These are phyloP conservation scores for Vitis amurensis DNA, from an alignment of 164 flowering plant genomes.

Conservation along the genomic window DNA sequence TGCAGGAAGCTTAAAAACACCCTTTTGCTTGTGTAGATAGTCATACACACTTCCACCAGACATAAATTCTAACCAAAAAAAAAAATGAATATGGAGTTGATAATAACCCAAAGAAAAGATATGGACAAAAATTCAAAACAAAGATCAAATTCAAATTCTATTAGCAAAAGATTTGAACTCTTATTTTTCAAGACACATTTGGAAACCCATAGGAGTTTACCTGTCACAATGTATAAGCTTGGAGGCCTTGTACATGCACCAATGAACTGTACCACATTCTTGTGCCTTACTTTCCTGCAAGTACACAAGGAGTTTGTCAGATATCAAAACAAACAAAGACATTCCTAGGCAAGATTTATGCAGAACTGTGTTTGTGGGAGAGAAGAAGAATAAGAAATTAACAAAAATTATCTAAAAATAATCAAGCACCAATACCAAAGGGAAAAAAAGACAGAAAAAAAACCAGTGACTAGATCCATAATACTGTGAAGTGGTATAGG, in stretches of 20 bases:
- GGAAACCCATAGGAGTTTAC: constrained; percentile 27
- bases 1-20: constrained; percentile 80
- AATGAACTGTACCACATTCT: constrained; percentile 96
- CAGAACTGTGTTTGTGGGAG: no score
- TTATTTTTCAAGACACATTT: not conserved
- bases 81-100: not conserved
- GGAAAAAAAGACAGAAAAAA: no score
- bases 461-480: no score
- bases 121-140: not conserved
- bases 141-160: not conserved
- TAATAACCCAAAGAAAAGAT: not conserved
- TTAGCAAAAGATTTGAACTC: not conserved
- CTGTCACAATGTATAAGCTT: constrained; percentile 83
- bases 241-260: constrained; percentile 79
- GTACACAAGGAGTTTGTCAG: not conserved
- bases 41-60: constrained; percentile 97
- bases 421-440: no score
- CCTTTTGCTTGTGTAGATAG: constrained; percentile 88
- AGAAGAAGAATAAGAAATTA: no score
- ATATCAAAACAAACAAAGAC: not conserved
- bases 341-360: not conserved
- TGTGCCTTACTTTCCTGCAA: constrained; percentile 96
- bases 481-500: no score
- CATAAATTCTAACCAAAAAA: constrained; percentile 69
- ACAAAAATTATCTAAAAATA: no score